These are phyloP conservation scores for Pilobolus umbonatus DNA, from an alignment of 192 early-diverging fungal species.

Conservation along the genomic window DNA sequence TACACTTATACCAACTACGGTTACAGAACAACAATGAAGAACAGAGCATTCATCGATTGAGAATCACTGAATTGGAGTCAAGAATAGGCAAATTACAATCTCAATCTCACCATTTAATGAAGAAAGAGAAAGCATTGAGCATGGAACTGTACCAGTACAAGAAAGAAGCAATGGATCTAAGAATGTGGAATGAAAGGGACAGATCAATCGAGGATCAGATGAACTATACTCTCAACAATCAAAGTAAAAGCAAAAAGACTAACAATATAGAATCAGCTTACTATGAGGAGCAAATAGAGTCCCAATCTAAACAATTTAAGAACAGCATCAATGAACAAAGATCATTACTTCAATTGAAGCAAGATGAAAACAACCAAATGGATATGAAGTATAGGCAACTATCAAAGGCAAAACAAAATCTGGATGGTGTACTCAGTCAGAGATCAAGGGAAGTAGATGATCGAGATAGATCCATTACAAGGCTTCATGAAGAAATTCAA, in stretches of 20 bases:
- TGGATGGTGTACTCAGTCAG: constrained; percentile 32
- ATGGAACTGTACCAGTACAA: constrained; percentile 27
- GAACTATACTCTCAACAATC: too few relatives aligned
- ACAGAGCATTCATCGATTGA: too few relatives aligned
- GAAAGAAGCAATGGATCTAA: constrained; percentile 22
- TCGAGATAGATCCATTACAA: constrained; percentile 29
- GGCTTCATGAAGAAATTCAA: constrained; percentile 27
- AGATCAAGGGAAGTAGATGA: constrained; percentile 34
- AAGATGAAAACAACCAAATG: not conserved
- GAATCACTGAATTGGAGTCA: too few relatives aligned
- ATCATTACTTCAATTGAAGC: constrained; percentile 4
- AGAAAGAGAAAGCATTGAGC: constrained; percentile 21
- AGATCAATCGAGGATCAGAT: too few relatives aligned
- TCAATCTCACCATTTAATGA: too few relatives aligned
- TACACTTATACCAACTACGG: too few relatives aligned
- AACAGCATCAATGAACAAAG: constrained; percentile 19
- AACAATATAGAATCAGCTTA: constrained; percentile 17
- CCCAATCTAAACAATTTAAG: constrained; percentile 6
- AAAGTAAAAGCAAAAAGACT: too few relatives aligned
- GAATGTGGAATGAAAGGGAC: too few relatives aligned
- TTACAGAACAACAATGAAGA: too few relatives aligned
- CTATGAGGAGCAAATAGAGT: constrained; percentile 27
- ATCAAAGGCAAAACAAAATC: not conserved
- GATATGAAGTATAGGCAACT: not conserved
- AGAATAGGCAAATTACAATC: too few relatives aligned